Evolutionary conservation across 306 rosid species (phyloP), one percentile per base, ranked within the genome.

Genomic region (Cicer arietinum): DNA sequence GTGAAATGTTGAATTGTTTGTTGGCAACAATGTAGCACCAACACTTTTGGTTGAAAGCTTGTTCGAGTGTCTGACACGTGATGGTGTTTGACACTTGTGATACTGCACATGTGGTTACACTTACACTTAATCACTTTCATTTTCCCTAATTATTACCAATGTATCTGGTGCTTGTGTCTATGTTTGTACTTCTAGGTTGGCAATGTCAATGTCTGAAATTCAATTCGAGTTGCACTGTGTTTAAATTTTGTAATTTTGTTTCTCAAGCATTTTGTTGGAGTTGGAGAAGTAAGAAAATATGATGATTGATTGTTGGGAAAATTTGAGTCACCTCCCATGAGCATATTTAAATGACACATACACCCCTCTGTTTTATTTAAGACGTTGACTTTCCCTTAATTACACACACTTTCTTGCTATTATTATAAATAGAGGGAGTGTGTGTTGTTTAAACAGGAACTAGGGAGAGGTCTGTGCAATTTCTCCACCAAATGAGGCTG

Each of bases 1-100:
- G 75, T 52, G 18, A 67, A 46, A 25, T 47, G 25, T 46, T 68
- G 58, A 68, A 11, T 47, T 47, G 8, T 47, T 30, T 47, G 44
- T 47, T 30, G 40, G 73, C 17, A 47, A 30, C 37, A 30, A 30
- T 30, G 37, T 30, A 30, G 37, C 37, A 30, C 37, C 6, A 30
- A 30, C 6, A 30, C 37, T 30, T 30, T 30, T 30, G 37, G 37
- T 30, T 3, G 6, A 4, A 30, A 30, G 37, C 37, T 30, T 30
- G 37, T 30, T 30, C 37, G 37, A 4, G 37, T 30, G 37, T 30
- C 6, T 30, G 37, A 30, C 37, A 30, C 37, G 3, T 30, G 37
- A 30, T 30, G 35, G 37, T 30, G 6, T 30, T 30, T 30, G 6
- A 30, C 37, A 30, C 6, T 30, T 30, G 37, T 30, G 37, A 30